Evolutionary conservation across 129 eudicot species (phyloP), one percentile per base, ranked within the genome.

Genomic region (Solidago caesia): DNA sequence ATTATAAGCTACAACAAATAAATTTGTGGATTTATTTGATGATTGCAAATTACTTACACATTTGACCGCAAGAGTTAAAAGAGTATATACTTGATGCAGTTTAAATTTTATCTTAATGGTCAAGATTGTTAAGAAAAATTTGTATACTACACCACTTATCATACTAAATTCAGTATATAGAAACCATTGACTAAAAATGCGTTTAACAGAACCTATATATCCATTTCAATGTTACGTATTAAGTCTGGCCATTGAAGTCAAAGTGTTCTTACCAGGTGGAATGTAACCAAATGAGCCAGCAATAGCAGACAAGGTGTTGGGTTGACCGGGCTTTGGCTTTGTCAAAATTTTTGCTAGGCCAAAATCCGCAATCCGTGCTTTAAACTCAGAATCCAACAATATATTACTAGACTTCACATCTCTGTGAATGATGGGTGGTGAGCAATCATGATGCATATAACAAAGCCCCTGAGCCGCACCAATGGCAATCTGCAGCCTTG

Each of bases 231-330:
- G 27, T 63, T 56, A 33, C 5, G n/a, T 73, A 14, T 8, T 46
- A 25, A 45, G 2, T 57, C 67, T 43, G 65, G 60, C 64, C 47
- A 8, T 52, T 16, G 4, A 42, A 68, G 77, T 62, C 68, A 29
- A 21, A 60, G 71, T 66, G 71, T 25, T 68, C 82, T 85, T 84
- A 87, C 98, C 98, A 15, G 98, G 98, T 39, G 98, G 96, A 44
- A 92, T 84, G 77, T 90, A 90, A 60, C 96, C 96, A 33, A 88
- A 88, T 15, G 96, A 87, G 44, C 96, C 96, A 66, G 96, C 96
- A 56, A 90, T 81, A 73, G 85, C 81, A 79, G 96, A 85, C 84
- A 87, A 69, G 10, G 89, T 87, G 63, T 90, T 80, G 68, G 89
- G 70, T 47, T 87, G 85, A 3, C 81, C 89, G 2, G 78, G 82